Percentiles rank a stretch among this genome's conserved stretches.
These are phyloP conservation scores for Blastobotrys elegans DNA, from an alignment of 1,139 yeast species.

Conservation along the genomic window DNA sequence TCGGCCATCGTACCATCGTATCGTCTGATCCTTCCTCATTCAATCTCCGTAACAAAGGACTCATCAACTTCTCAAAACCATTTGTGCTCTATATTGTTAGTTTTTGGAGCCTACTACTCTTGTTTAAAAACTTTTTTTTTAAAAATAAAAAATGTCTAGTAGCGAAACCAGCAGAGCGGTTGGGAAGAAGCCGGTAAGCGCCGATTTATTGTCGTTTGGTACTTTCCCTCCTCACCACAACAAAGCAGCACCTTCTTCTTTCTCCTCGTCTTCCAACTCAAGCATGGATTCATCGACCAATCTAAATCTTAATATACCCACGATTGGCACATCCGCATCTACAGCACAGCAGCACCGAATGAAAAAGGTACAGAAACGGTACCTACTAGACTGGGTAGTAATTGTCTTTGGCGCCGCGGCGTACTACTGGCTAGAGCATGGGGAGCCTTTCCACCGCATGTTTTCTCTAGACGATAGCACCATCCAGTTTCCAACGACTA, in stretches of 20 bases:
- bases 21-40: too few species aligned
- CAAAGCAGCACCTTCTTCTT: neutral
- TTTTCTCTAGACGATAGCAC: slow-evolving; percentile 32
- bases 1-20: too few species aligned
- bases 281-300: neutral
- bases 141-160: neutral
- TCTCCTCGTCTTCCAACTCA: neutral
- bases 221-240: slow-evolving; percentile 4
- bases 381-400: slow-evolving; percentile 25
- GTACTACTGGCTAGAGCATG: slow-evolving; percentile 24
- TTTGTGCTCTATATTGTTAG: too few species aligned
- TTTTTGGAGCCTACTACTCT: too few species aligned
- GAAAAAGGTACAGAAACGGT: slow-evolving; percentile 5
- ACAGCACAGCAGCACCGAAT: neutral
- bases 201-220: neutral
- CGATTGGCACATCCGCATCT: too few species aligned
- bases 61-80: too few species aligned
- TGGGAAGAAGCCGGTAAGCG: neutral
- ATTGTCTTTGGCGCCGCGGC: slow-evolving; percentile 20
- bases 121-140: too few species aligned
- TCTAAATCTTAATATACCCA: neutral
- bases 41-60: too few species aligned
- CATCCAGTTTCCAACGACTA: slow-evolving; percentile 52
- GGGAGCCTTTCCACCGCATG: slow-evolving; percentile 30
- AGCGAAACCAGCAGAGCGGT: neutral